phyloP scores from a whole-genome alignment of 148 eudicot genomes.

The Amaranthus cruentus region DNA sequence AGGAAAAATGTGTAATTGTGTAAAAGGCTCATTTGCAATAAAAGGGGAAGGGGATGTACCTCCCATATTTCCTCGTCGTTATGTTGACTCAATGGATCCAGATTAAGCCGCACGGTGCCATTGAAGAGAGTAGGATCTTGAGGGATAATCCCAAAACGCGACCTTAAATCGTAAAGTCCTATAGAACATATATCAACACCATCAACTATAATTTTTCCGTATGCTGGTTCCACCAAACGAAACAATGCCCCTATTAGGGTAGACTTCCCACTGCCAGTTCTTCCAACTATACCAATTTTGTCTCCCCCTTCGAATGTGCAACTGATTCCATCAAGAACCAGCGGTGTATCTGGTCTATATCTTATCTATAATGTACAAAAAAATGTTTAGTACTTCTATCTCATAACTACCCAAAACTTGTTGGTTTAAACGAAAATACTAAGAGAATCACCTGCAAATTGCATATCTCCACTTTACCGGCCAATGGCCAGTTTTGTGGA shows the following conservation, averaged over 20 bases:
- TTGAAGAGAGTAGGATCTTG: conserved; percentile 88
- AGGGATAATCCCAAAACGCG: conserved; percentile 79
- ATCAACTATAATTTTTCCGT: conserved; percentile 68
- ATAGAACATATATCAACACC: conserved; percentile 63
- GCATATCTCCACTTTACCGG: conserved; percentile 76
- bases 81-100: conserved; percentile 66
- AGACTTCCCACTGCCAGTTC: conserved; percentile 91
- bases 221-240: conserved; percentile 70
- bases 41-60: conserved; percentile 29
- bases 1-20: no score
- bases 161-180: conserved; percentile 81
- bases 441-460: conserved; percentile 46
- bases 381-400: not conserved
- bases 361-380: conserved; percentile 46
- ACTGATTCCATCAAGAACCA: conserved; percentile 71
- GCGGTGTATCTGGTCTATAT: conserved; percentile 63
- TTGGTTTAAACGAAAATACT: not conserved
- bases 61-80: conserved; percentile 76
- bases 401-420: not conserved
- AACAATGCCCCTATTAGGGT: conserved; percentile 77
- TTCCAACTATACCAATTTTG: conserved; percentile 81
- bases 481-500: conserved; percentile 62
- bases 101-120: conserved; percentile 77
- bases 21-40: not conserved
- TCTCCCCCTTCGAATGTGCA: conserved; percentile 88